phyloP scores from a whole-genome alignment of 176 grass and related monocot genomes.

The Juncus effusus region DNA sequence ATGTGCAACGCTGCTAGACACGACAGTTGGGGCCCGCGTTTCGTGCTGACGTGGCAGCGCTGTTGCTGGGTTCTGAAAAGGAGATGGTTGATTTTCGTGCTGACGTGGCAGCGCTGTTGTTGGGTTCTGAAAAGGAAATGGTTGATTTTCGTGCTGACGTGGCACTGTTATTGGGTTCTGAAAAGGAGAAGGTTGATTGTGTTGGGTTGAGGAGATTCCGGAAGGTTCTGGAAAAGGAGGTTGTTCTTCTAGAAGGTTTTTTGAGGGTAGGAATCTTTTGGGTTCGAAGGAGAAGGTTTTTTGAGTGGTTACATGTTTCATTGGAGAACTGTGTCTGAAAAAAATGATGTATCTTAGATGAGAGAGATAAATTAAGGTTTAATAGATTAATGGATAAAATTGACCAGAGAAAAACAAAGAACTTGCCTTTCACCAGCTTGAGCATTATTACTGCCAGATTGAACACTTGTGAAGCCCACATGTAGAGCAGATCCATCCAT shows the following conservation, averaged over 20 bases:
- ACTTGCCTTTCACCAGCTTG: slow-evolving; percentile 18
- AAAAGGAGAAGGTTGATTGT: slow-evolving; percentile 41
- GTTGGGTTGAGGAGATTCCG: slow-evolving; percentile 34
- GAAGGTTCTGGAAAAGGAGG: slow-evolving; percentile 44
- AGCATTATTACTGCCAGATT: neutral
- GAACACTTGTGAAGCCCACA: neutral
- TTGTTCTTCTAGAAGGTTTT: slow-evolving; percentile 55
- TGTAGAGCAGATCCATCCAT: neutral
- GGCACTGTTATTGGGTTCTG: slow-evolving; percentile 32
- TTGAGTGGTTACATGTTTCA: slow-evolving; percentile 23
- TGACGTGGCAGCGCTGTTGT: slow-evolving; percentile 24
- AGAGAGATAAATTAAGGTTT: neutral
- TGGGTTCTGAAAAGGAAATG: slow-evolving; percentile 49
- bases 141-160: slow-evolving; percentile 30
- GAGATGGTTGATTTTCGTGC: slow-evolving; percentile 40
- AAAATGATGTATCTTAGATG: slow-evolving; percentile 23
- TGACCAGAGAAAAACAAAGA: neutral
- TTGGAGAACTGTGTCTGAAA: slow-evolving; percentile 57
- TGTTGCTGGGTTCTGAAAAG: slow-evolving; percentile 36
- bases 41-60: slow-evolving; percentile 29
- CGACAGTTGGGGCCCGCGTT: slow-evolving; percentile 45
- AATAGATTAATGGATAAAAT: too few species aligned
- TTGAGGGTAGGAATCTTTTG: slow-evolving; percentile 40
- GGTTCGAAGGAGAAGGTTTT: slow-evolving; percentile 48
- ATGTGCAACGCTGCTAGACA: slow-evolving; percentile 38